Conservation (phyloP, 2,329 filamentous ascomycete species). For the Coniochaeta prunicola region DNA sequence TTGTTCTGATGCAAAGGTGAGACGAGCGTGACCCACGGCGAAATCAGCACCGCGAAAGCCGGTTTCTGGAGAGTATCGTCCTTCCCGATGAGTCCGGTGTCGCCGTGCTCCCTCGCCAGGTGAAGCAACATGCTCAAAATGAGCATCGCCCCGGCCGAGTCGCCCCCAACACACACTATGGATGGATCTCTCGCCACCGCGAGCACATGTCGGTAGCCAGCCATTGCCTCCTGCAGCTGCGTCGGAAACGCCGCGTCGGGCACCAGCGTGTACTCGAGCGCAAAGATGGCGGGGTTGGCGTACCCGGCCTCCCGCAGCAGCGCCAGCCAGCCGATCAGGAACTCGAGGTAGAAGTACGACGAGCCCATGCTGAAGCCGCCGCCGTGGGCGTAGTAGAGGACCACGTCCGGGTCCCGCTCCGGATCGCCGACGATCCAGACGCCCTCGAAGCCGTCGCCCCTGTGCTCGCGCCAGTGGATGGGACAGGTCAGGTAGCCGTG, state of each 20-base stretch:
- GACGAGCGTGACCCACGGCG: conserved; percentile 71
- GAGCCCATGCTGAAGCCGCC: conserved; percentile 83
- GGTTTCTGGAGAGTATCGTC: conserved; percentile 6
- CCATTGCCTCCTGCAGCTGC: conserved; percentile 62
- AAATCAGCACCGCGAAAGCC: conserved; percentile 62
- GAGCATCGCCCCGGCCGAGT: conserved; percentile 72
- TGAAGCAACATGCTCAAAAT: conserved; percentile 66
- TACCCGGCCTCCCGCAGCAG: conserved; percentile 60
- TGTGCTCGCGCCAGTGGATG: conserved; percentile 53
- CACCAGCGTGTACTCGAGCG: conserved; percentile 73
- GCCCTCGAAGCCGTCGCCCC: conserved; percentile 49
- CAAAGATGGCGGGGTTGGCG: conserved; percentile 69
- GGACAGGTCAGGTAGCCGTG: conserved; percentile 60
- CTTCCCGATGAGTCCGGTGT: conserved; percentile 7
- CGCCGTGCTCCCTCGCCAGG: conserved; percentile 40
- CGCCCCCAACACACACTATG: conserved; percentile 64
- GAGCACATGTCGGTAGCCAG: conserved; percentile 65
- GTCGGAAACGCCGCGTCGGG: conserved; percentile 66
- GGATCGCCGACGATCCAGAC: conserved; percentile 63
- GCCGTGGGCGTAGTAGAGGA: conserved; percentile 78
- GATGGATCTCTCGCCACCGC: conserved; percentile 49
- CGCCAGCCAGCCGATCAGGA: conserved; percentile 64
- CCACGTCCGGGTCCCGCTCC: conserved; percentile 58
- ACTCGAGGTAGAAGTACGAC: conserved; percentile 77
- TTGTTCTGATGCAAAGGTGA: conserved; percentile 62